phyloP scores from a whole-genome alignment of 495 filamentous ascomycete genomes.

The Oidiodendron maius region DNA sequence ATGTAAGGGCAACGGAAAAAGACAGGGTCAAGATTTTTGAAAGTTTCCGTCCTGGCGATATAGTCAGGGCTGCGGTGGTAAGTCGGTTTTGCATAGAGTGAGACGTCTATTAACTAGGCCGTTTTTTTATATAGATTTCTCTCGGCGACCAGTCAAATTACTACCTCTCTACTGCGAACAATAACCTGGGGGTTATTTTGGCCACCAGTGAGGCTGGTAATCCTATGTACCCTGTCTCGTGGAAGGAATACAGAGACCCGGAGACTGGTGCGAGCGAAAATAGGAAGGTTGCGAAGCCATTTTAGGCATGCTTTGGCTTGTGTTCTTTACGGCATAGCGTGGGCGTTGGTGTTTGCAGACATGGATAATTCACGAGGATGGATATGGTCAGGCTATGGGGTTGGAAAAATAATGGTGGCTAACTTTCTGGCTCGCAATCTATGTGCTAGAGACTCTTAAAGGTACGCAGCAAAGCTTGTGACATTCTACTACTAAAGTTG shows the following conservation, averaged over 20 bases:
- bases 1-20: constrained; percentile 92
- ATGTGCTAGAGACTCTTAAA: too few species aligned
- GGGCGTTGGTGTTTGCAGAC: too few species aligned
- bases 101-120: constrained; percentile 1
- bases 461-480: too few species aligned
- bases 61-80: constrained; percentile 82
- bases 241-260: constrained; percentile 88
- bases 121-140: constrained; percentile 70
- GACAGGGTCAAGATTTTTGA: constrained; percentile 87
- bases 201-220: constrained; percentile 84
- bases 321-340: too few species aligned
- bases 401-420: too few species aligned
- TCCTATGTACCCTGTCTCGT: constrained; percentile 84
- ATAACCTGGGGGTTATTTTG: constrained; percentile 92
- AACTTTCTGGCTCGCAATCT: too few species aligned
- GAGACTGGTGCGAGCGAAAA: constrained; percentile 70
- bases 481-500: too few species aligned
- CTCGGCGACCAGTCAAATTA: constrained; percentile 91
- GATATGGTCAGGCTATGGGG: too few species aligned
- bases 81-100: constrained; percentile 31
- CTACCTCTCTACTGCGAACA: constrained; percentile 82
- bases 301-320: too few species aligned
- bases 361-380: too few species aligned
- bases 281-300: constrained; percentile 91
- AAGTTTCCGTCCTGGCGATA: constrained; percentile 88